phyloP scores from a whole-genome alignment of 768 basidiomycete species.

The Suillus paluster region DNA sequence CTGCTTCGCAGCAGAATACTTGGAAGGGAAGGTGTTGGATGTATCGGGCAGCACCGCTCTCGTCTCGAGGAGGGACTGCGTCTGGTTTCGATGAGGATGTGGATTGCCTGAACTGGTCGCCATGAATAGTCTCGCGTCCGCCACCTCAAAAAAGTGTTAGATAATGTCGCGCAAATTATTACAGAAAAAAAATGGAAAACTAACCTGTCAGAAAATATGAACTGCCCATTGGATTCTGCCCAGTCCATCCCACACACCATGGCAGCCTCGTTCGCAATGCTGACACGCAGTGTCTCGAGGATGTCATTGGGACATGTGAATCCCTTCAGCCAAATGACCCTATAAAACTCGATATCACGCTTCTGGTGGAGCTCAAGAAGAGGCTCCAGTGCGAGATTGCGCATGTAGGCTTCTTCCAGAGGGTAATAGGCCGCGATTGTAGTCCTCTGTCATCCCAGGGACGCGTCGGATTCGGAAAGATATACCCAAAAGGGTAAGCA shows the following conservation, averaged over 20 bases:
- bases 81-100: slow-evolving; percentile 91
- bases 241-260: slow-evolving; percentile 99
- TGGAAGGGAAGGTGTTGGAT: slow-evolving; percentile 95
- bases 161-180: slow-evolving; percentile 8
- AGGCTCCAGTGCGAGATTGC: slow-evolving; percentile 92
- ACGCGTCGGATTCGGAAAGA: slow-evolving; percentile 94
- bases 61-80: slow-evolving; percentile 91
- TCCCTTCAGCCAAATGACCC: slow-evolving; percentile 97
- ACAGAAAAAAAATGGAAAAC: slow-evolving; percentile 25
- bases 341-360: slow-evolving; percentile 80
- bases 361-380: slow-evolving; percentile 79
- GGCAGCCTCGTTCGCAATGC: slow-evolving; percentile 88
- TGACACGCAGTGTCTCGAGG: slow-evolving; percentile 92
- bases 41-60: slow-evolving; percentile 79
- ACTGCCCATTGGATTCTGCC: slow-evolving; percentile 97
- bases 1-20: slow-evolving; percentile 98
- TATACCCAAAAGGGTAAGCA: slow-evolving; percentile 89
- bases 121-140: slow-evolving; percentile 96
- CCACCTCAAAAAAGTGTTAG: slow-evolving; percentile 61
- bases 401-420: slow-evolving; percentile 90
- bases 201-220: slow-evolving; percentile 96
- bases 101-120: slow-evolving; percentile 97
- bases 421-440: slow-evolving; percentile 92
- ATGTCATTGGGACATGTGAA: slow-evolving; percentile 99
- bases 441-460: slow-evolving; percentile 89